These are phyloP conservation scores for Rosellinia necatrix DNA, from an alignment of 2,329 filamentous ascomycete genomes.

Conservation along the genomic window DNA sequence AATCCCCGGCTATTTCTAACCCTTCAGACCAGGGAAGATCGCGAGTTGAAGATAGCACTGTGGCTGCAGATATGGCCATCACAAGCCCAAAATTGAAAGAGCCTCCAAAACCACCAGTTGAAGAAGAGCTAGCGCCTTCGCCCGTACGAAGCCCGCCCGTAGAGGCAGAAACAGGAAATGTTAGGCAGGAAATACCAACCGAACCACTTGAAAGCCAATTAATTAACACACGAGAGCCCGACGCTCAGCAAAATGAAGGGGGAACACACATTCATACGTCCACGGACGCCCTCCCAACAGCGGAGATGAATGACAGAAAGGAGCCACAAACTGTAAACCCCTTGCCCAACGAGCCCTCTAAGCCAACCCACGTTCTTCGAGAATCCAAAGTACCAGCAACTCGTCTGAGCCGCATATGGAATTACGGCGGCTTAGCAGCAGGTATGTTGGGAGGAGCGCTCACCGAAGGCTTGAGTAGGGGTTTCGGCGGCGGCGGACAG, in stretches of 20 bases:
- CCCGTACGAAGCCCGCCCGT: not conserved
- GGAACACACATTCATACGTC: constrained; percentile 35
- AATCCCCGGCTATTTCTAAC: constrained; percentile 19
- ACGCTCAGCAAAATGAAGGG: constrained; percentile 25
- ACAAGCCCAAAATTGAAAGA: constrained; percentile 2
- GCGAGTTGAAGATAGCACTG: constrained; percentile 27
- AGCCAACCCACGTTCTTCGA: constrained; percentile 67
- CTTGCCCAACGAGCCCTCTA: constrained; percentile 25
- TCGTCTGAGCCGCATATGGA: constrained; percentile 85
- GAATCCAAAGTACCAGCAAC: constrained; percentile 92
- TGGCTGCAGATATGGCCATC: constrained; percentile 24
- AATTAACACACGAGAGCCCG: constrained; percentile 20
- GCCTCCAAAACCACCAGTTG: not conserved
- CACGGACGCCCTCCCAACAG: constrained; percentile 32
- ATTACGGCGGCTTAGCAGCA: constrained; percentile 89
- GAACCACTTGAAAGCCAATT: not conserved
- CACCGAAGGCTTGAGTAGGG: constrained; percentile 80
- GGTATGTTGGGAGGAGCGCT: constrained; percentile 95
- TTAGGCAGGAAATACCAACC: not conserved
- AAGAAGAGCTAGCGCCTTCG: not conserved
- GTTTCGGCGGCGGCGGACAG: constrained; percentile 67
- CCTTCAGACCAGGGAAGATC: constrained; percentile 21
- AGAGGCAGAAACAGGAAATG: not conserved
- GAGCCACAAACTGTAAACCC: constrained; percentile 11
- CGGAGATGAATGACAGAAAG: constrained; percentile 29